Evolutionary conservation across 2,329 filamentous ascomycete species (phyloP).

Genomic region (Fusarium miscanthi): DNA sequence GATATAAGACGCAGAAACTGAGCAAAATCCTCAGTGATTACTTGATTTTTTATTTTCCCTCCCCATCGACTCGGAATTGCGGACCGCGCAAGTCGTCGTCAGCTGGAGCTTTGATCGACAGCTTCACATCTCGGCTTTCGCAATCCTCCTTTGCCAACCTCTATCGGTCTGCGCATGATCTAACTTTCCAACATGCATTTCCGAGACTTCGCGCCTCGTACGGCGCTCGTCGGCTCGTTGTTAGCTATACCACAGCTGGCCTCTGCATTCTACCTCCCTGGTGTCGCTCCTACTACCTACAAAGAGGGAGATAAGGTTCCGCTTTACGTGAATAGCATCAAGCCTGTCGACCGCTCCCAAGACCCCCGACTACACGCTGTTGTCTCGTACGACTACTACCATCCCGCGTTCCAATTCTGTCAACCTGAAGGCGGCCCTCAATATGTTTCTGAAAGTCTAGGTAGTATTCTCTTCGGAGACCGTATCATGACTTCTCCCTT

Average conservation of each 20-base stretch:
- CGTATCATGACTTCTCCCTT: conserved; percentile 97
- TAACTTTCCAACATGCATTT: conserved; percentile 56
- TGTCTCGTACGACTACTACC: conserved; percentile 96
- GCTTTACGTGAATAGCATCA: conserved; percentile 92
- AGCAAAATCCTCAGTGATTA: neutral
- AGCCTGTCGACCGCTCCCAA: conserved; percentile 79
- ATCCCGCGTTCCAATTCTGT: conserved; percentile 89
- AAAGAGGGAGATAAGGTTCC: conserved; percentile 82
- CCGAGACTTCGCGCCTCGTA: conserved; percentile 57
- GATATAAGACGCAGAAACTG: neutral
- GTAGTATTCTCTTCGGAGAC: conserved; percentile 97
- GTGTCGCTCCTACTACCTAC: conserved; percentile 94
- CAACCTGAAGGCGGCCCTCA: conserved; percentile 79
- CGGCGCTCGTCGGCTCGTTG: conserved; percentile 61
- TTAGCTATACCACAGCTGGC: conserved; percentile 64
- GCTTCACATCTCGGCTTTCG: conserved; percentile 28
- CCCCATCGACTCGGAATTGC: neutral
- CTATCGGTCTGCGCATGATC: conserved; percentile 44
- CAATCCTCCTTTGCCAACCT: conserved; percentile 16
- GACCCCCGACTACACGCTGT: conserved; percentile 91
- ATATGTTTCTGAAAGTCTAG: conserved; percentile 82
- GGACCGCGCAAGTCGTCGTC: conserved; percentile 41
- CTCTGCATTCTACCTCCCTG: conserved; percentile 92
- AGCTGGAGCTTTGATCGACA: conserved; percentile 27
- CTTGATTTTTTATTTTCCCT: neutral